A percentile compares a stretch with the other conserved stretches of the same genome.
phyloP scores from a whole-genome alignment of 2,329 filamentous ascomycete species.

The Diaporthe sp. region DNA sequence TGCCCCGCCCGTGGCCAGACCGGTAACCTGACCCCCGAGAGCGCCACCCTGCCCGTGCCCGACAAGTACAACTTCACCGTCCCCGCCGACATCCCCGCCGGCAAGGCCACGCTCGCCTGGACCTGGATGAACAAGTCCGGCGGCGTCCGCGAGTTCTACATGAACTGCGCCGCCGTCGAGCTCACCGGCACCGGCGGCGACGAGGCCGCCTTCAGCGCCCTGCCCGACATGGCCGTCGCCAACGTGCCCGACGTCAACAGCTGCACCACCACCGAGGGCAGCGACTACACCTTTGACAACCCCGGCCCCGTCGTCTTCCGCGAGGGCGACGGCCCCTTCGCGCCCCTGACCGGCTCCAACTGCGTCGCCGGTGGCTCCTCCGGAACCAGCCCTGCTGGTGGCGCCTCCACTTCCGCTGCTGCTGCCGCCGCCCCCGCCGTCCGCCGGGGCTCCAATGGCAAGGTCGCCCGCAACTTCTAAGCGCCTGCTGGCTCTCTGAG shows the following conservation, averaged over 20 bases:
- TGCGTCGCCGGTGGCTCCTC: conserved; percentile 18
- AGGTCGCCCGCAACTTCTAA: conserved; percentile 13
- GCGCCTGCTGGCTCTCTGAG: background rate
- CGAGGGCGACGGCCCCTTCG: conserved; percentile 23
- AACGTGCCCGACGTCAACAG: conserved; percentile 66
- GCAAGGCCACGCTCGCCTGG: conserved; percentile 79
- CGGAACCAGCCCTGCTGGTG: background rate
- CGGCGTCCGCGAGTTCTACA: conserved; percentile 84
- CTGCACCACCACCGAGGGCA: conserved; percentile 67
- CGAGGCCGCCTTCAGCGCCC: conserved; percentile 67
- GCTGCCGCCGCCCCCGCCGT: conserved; percentile 13
- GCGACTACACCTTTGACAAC: conserved; percentile 68
- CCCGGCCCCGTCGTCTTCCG: conserved; percentile 18
- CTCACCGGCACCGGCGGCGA: conserved; percentile 61
- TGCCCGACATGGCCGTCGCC: conserved; percentile 82
- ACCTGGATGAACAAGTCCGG: conserved; percentile 83
- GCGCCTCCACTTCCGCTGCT: background rate
- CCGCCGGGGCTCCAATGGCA: conserved; percentile 21
- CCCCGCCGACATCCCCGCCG: conserved; percentile 71
- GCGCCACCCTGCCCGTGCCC: conserved; percentile 68
- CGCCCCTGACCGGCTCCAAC: conserved; percentile 28
- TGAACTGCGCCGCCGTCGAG: conserved; percentile 83
- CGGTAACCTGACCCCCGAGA: conserved; percentile 63
- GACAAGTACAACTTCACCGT: conserved; percentile 68
- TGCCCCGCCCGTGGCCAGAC: conserved; percentile 62